Percentiles rank a stretch among this genome's conserved stretches.
phyloP scores from a whole-genome alignment of 1,284 basidiomycete genomes.

The Serendipita sp. region DNA sequence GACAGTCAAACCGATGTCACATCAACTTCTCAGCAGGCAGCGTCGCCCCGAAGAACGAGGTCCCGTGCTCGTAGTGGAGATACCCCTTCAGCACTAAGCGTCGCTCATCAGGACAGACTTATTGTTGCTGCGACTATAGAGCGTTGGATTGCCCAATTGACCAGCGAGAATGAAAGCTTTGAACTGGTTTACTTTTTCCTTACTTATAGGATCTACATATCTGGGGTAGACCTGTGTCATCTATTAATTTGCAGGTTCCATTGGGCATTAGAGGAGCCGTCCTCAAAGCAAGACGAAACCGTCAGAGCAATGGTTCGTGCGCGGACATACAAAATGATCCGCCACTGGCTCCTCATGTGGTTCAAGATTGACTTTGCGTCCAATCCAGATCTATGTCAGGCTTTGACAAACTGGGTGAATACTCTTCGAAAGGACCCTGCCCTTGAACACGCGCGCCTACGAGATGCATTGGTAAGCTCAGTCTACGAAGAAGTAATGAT shows the following conservation, averaged over 20 bases:
- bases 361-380: slow-evolving; percentile 75
- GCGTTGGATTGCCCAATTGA: slow-evolving; percentile 79
- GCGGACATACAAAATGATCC: slow-evolving; percentile 71
- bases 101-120: slow-evolving; percentile 30
- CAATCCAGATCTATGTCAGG: slow-evolving; percentile 56
- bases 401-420: slow-evolving; percentile 69
- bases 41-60: slow-evolving; percentile 2
- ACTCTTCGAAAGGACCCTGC: slow-evolving; percentile 53
- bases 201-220: slow-evolving; percentile 72
- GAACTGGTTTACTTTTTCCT: slow-evolving; percentile 77
- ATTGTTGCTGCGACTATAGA: slow-evolving; percentile 78
- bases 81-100: slow-evolving; percentile 14
- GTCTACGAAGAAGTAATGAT: neutral
- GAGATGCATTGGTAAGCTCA: slow-evolving; percentile 51
- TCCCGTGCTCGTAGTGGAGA: slow-evolving; percentile 9
- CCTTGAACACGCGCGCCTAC: slow-evolving; percentile 35
- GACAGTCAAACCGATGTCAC: slow-evolving; percentile 33
- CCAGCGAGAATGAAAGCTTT: slow-evolving; percentile 68
- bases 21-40: neutral
- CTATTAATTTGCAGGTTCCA: slow-evolving; percentile 72
- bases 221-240: slow-evolving; percentile 59
- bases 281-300: slow-evolving; percentile 42
- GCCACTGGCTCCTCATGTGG: slow-evolving; percentile 77
- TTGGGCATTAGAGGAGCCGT: slow-evolving; percentile 57
- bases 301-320: slow-evolving; percentile 65